Percentiles rank a stretch among this genome's conserved stretches.
phyloP scores from a whole-genome alignment of 2,329 filamentous ascomycete genomes.

The Fusarium pseudocircinatum region DNA sequence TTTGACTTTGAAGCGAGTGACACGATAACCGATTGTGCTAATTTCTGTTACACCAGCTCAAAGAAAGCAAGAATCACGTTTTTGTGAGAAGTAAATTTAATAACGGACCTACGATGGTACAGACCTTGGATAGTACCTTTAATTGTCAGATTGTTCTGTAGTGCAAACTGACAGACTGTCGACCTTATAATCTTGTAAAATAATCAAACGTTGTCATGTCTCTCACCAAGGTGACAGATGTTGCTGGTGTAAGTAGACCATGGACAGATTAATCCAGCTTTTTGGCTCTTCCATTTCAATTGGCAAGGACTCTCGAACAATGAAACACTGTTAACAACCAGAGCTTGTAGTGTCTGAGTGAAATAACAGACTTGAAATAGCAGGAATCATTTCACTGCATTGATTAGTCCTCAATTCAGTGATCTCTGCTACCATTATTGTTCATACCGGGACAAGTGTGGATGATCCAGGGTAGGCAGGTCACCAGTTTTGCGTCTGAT shows the following conservation, averaged over 20 bases:
- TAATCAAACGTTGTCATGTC: too few species aligned
- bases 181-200: too few species aligned
- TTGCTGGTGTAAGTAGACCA: too few species aligned
- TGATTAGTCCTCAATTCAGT: rapidly evolving
- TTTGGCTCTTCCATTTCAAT: too few species aligned
- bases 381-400: not conserved
- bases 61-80: rapidly evolving
- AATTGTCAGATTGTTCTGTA: too few species aligned
- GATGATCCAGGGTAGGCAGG: not conserved
- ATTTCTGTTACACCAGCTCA: rapidly evolving
- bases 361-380: rapidly evolving
- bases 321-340: rapidly evolving
- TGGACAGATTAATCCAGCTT: too few species aligned
- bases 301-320: too few species aligned
- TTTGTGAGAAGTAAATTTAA: rapidly evolving
- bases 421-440: rapidly evolving
- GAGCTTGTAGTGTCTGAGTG: rapidly evolving
- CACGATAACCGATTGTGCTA: not conserved
- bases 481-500: not conserved
- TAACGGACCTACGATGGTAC: too few species aligned
- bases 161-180: too few species aligned
- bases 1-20: not conserved
- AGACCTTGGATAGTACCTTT: too few species aligned
- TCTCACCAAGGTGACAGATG: too few species aligned
- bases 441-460: not conserved